These are phyloP conservation scores for Cyclanthera cordifolia DNA, from an alignment of 306 rosid genomes.

Conservation along the genomic window DNA sequence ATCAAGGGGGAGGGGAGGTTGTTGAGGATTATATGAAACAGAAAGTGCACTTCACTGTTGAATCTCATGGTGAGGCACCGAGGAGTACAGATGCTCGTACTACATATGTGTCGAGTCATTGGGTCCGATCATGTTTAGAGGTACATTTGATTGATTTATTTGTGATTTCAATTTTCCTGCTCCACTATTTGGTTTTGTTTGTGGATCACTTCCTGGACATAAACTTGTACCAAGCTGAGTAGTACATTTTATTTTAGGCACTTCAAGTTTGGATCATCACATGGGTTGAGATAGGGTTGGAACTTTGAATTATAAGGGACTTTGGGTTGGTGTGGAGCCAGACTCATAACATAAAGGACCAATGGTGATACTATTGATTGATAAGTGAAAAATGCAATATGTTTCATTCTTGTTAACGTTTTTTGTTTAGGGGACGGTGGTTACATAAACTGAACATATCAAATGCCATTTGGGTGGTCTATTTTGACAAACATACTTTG, in stretches of 20 bases:
- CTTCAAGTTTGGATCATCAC: background rate
- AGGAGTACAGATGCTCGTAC: slow-evolving; percentile 23
- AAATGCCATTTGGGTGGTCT: background rate
- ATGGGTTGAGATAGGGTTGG: background rate
- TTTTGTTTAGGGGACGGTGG: background rate
- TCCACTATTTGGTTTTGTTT: slow-evolving; percentile 14
- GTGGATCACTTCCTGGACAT: background rate
- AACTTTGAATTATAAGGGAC: slow-evolving; percentile 7
- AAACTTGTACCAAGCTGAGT: background rate
- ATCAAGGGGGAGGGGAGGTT: slow-evolving; percentile 71
- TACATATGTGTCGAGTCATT: slow-evolving; percentile 60
- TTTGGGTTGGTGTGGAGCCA: background rate
- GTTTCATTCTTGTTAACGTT: background rate
- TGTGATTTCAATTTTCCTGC: slow-evolving; percentile 12
- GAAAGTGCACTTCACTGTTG: slow-evolving; percentile 49
- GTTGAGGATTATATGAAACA: slow-evolving; percentile 34
- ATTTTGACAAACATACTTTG: background rate
- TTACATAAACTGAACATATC: background rate
- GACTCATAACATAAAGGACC: background rate
- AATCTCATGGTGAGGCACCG: slow-evolving; percentile 59
- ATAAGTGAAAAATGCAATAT: background rate
- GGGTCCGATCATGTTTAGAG: slow-evolving; percentile 90
- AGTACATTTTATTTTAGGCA: background rate
- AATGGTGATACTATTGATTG: background rate
- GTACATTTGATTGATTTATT: slow-evolving; percentile 28